Percentiles rank a stretch among this genome's conserved stretches.
phyloP scores from a whole-genome alignment of 257 asterid genomes.

The Cinchona pubescens region DNA sequence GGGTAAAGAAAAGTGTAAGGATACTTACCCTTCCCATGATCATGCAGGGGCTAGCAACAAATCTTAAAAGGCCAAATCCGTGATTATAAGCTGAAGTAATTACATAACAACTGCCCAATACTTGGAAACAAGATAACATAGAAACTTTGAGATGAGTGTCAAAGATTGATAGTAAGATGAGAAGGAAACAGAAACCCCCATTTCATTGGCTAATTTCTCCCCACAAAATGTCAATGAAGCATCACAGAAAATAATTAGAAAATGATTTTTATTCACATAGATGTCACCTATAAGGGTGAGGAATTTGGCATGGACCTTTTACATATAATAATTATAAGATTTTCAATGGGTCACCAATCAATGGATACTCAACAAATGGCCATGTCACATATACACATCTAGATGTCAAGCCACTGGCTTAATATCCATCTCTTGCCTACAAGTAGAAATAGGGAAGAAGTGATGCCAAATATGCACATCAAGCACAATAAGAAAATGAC shows the following conservation, averaged over 20 bases:
- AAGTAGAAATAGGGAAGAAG: neutral
- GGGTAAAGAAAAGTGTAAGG: neutral
- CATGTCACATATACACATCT: neutral
- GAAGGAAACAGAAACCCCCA: neutral
- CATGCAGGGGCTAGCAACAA: neutral
- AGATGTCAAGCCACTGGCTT: too few relatives aligned
- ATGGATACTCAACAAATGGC: neutral
- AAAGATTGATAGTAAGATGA: neutral
- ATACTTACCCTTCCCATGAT: neutral
- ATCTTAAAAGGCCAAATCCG: neutral
- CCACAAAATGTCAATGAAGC: neutral
- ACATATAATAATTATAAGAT: neutral
- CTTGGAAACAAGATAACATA: neutral
- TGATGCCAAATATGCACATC: neutral
- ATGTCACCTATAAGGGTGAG: neutral
- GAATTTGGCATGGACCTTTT: neutral
- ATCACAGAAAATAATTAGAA: neutral
- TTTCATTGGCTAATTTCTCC: neutral
- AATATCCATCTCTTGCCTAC: neutral
- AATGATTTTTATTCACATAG: neutral
- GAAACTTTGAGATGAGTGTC: neutral
- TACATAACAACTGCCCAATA: neutral
- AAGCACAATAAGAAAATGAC: neutral
- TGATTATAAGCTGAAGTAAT: neutral
- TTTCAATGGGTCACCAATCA: neutral